Evolutionary conservation across 352 stramenopile genomes (phyloP).

Genomic region (Phytophthora citrophthora): DNA sequence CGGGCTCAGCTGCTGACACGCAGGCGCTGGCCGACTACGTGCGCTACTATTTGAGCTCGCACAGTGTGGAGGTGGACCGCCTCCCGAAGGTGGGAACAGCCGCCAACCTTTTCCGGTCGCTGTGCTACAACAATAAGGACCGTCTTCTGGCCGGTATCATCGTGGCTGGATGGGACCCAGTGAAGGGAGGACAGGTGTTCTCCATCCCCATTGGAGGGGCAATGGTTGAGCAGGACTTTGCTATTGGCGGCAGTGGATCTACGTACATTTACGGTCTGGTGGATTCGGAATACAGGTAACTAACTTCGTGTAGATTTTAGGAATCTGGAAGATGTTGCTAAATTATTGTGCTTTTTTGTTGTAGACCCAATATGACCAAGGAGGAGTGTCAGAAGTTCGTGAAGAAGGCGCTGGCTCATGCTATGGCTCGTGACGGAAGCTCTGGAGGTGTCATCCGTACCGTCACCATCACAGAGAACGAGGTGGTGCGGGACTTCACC

Average conservation of each 20-base stretch:
- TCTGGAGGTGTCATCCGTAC: slow-evolving; percentile 98
- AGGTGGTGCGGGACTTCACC: slow-evolving; percentile 93
- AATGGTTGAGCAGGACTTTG: slow-evolving; percentile 97
- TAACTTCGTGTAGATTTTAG: background rate
- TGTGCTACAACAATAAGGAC: slow-evolving; percentile 99
- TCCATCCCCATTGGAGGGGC: slow-evolving; percentile 96
- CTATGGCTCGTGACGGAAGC: slow-evolving; percentile 98
- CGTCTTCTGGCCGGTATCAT: slow-evolving; percentile 96
- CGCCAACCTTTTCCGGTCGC: slow-evolving; percentile 95
- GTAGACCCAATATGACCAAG: slow-evolving; percentile 94
- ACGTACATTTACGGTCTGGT: slow-evolving; percentile 99
- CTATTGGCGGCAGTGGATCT: slow-evolving; percentile 96
- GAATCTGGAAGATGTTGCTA: background rate
- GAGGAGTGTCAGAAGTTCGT: slow-evolving; percentile 96
- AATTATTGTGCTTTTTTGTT: background rate
- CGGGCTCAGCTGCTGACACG: slow-evolving; percentile 97
- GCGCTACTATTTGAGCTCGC: slow-evolving; percentile 78
- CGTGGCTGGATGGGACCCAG: slow-evolving; percentile 96
- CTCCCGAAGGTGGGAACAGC: slow-evolving; percentile 96
- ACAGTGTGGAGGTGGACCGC: slow-evolving; percentile 87
- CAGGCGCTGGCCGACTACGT: slow-evolving; percentile 92
- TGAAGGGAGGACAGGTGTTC: slow-evolving; percentile 96
- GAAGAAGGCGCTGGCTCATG: slow-evolving; percentile 95
- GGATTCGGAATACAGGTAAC: slow-evolving; percentile 93
- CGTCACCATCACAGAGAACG: slow-evolving; percentile 93